phyloP scores from a whole-genome alignment of 2,329 filamentous ascomycete genomes.

The Fonsecaea multimorphosa region DNA sequence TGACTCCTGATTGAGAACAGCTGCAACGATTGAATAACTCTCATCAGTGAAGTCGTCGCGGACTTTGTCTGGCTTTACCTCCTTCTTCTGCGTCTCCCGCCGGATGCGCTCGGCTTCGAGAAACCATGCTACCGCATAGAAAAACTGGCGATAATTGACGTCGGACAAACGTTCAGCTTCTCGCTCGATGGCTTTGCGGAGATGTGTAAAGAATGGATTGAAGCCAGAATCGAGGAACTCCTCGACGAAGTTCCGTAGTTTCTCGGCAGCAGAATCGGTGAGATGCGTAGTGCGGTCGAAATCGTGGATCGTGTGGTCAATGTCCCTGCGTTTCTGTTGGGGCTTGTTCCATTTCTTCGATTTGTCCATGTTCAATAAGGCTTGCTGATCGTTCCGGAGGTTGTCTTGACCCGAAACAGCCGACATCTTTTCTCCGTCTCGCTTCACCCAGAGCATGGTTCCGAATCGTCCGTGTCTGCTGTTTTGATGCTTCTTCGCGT shows the following conservation, averaged over 20 bases:
- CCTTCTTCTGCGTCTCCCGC: constrained; percentile 64
- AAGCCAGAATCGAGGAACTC: constrained; percentile 96
- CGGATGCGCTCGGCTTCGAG: constrained; percentile 81
- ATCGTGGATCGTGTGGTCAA: constrained; percentile 68
- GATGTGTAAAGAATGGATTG: constrained; percentile 84
- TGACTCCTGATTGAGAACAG: constrained; percentile 91
- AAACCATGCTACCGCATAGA: constrained; percentile 93
- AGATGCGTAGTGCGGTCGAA: constrained; percentile 76
- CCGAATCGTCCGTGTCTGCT: constrained; percentile 93
- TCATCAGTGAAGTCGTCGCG: constrained; percentile 65
- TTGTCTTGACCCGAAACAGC: constrained; percentile 89
- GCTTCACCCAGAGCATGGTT: constrained; percentile 95
- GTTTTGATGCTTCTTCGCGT: constrained; percentile 77
- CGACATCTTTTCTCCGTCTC: constrained; percentile 81
- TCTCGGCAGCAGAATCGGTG: constrained; percentile 73
- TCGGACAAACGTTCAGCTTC: constrained; percentile 81
- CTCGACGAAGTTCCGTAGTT: constrained; percentile 81
- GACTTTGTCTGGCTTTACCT: constrained; percentile 56
- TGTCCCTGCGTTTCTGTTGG: constrained; percentile 65
- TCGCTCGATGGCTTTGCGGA: constrained; percentile 87
- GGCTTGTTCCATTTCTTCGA: constrained; percentile 90
- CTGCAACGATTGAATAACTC: constrained; percentile 84
- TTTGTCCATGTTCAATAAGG: constrained; percentile 86
- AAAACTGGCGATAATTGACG: constrained; percentile 82
- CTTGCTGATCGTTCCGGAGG: constrained; percentile 72